These are phyloP conservation scores for Pestalotiopsis sp. DNA, from an alignment of 2,329 filamentous ascomycete species.

Conservation along the genomic window DNA sequence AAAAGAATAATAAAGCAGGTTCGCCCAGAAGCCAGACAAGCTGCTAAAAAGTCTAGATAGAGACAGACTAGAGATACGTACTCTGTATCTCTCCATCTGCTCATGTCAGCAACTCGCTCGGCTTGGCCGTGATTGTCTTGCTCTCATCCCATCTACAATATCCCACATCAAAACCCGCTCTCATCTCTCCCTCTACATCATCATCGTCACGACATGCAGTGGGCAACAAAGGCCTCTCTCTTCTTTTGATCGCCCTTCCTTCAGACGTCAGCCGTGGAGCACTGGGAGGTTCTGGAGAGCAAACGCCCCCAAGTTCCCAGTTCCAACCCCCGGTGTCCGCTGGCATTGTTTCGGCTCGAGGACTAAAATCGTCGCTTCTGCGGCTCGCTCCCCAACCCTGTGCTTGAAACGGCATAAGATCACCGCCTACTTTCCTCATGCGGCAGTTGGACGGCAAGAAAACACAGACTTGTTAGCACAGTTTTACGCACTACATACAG, in stretches of 20 bases:
- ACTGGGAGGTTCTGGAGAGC: background rate
- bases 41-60: too few relatives aligned
- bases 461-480: background rate
- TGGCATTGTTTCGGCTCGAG: background rate
- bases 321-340: background rate
- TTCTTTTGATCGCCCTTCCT: background rate
- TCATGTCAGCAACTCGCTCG: background rate
- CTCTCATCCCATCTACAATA: background rate
- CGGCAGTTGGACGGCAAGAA: background rate
- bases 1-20: too few relatives aligned
- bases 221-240: background rate
- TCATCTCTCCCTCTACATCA: background rate
- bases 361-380: background rate
- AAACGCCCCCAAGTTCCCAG: background rate
- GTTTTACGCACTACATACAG: background rate
- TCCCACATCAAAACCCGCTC: background rate
- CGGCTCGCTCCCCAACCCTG: background rate
- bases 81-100: background rate
- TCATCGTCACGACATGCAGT: background rate
- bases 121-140: background rate
- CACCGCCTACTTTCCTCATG: background rate
- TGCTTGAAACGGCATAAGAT: background rate
- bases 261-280: background rate
- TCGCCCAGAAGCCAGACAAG: too few relatives aligned
- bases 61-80: background rate